A percentile compares a stretch with the other conserved stretches of the same genome.
phyloP scores from a whole-genome alignment of 148 eudicot genomes.

The Rheum nobile region DNA sequence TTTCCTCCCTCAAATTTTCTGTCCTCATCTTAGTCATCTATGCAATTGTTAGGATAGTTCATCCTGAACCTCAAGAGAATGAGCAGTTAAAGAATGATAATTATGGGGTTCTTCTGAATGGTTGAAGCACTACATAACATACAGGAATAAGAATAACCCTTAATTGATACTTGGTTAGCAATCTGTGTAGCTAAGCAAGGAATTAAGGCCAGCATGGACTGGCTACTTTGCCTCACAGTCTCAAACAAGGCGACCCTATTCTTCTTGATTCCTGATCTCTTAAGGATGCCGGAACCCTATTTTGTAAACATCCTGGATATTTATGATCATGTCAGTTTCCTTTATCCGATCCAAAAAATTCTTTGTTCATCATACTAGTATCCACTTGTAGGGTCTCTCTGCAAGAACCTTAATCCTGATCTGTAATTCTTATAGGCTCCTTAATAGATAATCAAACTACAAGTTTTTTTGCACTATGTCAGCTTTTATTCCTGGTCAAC shows the following conservation, averaged over 20 bases:
- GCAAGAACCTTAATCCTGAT: background rate
- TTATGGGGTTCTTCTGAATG: background rate
- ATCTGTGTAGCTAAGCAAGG: background rate
- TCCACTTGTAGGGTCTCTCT: background rate
- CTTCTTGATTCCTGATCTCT: background rate
- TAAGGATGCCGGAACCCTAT: background rate
- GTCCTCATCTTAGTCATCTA: background rate
- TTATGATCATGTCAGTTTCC: background rate
- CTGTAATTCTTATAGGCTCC: background rate
- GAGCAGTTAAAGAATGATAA: background rate
- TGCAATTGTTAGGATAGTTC: background rate
- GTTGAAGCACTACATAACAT: background rate
- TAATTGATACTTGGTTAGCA: background rate
- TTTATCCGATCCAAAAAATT: background rate
- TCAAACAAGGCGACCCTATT: background rate
- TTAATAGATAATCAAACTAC: background rate
- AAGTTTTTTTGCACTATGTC: background rate
- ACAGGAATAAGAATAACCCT: background rate
- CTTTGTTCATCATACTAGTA: background rate
- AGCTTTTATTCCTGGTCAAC: background rate
- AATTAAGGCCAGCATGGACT: background rate
- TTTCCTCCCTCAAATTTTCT: background rate
- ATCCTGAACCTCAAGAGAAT: background rate
- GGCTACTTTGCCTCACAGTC: background rate
- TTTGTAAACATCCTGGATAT: background rate